Percentiles rank a stretch among this genome's conserved stretches.
Conservation (phyloP, 177 flowering plant species). For the Vitis hybrid region DNA sequence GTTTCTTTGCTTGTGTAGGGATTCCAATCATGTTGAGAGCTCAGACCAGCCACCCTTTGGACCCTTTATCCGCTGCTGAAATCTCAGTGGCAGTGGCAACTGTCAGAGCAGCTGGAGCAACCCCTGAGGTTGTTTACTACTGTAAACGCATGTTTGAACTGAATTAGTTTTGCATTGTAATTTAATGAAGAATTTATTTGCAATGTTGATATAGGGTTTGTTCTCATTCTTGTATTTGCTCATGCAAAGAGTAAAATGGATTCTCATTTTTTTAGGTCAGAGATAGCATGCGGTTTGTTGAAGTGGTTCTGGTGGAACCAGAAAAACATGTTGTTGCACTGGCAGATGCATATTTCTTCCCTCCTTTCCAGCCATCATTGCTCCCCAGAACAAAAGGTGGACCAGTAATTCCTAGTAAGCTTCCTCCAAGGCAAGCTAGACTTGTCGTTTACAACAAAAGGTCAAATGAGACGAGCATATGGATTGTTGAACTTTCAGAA, state of each 20-base stretch:
- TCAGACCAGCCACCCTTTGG: slow-evolving; percentile 87
- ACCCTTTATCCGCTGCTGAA: slow-evolving; percentile 92
- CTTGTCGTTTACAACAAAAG: slow-evolving; percentile 85
- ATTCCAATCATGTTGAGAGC: slow-evolving; percentile 62
- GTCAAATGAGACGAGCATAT: slow-evolving; percentile 91
- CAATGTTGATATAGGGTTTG: too few species aligned
- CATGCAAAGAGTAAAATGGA: not conserved
- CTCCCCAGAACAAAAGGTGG: slow-evolving; percentile 89
- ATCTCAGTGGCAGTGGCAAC: slow-evolving; percentile 94
- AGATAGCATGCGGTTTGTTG: slow-evolving; percentile 96
- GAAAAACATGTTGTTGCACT: slow-evolving; percentile 89
- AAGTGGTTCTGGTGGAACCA: slow-evolving; percentile 83
- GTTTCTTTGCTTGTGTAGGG: slow-evolving; percentile 31
- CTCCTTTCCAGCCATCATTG: slow-evolving; percentile 96
- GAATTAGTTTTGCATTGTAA: not conserved
- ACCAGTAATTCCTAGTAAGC: slow-evolving; percentile 79
- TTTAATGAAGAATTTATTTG: not conserved
- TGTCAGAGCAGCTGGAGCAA: slow-evolving; percentile 96
- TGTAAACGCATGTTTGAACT: not conserved
- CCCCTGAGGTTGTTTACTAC: slow-evolving; percentile 70
- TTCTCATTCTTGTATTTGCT: not conserved
- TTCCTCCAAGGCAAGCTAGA: slow-evolving; percentile 94
- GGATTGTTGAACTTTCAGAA: slow-evolving; percentile 87
- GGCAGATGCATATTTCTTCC: slow-evolving; percentile 99
- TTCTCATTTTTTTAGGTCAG: slow-evolving; percentile 60